These are phyloP conservation scores for Cochlearia excelsa DNA, from an alignment of 345 rosid genomes.

Conservation along the genomic window DNA sequence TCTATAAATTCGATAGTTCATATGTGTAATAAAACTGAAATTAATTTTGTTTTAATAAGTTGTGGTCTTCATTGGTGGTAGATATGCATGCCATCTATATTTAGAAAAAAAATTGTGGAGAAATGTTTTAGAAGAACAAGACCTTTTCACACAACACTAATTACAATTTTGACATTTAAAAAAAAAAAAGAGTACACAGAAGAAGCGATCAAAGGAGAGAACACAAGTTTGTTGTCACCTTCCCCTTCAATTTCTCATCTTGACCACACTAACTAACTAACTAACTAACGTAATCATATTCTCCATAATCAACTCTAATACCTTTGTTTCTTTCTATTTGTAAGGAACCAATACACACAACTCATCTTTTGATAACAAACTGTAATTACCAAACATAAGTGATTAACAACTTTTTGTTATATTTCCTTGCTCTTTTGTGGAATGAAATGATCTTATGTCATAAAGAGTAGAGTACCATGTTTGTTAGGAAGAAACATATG, in stretches of 20 bases:
- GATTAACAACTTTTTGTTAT: slow-evolving; percentile 4
- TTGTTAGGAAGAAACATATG: not conserved
- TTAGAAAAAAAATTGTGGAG: not conserved
- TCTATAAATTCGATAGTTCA: too few species aligned
- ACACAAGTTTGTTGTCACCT: slow-evolving; percentile 10
- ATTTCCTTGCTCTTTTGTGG: not conserved
- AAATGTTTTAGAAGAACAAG: not conserved
- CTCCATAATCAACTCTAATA: slow-evolving; percentile 11
- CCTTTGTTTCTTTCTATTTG: slow-evolving; percentile 11
- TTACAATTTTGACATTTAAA: slow-evolving; percentile 6
- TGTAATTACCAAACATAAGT: slow-evolving; percentile 6
- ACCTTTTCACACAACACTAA: too few species aligned
- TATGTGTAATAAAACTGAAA: too few species aligned
- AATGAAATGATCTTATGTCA: slow-evolving; percentile 5
- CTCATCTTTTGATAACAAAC: not conserved
- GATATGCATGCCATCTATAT: not conserved
- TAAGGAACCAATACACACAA: slow-evolving; percentile 9
- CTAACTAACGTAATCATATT: slow-evolving; percentile 6
- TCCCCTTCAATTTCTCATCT: slow-evolving; percentile 30
- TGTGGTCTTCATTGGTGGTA: too few species aligned
- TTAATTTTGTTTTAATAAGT: too few species aligned
- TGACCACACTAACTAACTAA: slow-evolving; percentile 24
- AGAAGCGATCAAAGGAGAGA: slow-evolving; percentile 24
- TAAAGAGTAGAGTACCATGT: not conserved
- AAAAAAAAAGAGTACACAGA: not conserved